Evolutionary conservation across 495 filamentous ascomycete genomes (phyloP).

Genomic region (Durotheca rogersii): DNA sequence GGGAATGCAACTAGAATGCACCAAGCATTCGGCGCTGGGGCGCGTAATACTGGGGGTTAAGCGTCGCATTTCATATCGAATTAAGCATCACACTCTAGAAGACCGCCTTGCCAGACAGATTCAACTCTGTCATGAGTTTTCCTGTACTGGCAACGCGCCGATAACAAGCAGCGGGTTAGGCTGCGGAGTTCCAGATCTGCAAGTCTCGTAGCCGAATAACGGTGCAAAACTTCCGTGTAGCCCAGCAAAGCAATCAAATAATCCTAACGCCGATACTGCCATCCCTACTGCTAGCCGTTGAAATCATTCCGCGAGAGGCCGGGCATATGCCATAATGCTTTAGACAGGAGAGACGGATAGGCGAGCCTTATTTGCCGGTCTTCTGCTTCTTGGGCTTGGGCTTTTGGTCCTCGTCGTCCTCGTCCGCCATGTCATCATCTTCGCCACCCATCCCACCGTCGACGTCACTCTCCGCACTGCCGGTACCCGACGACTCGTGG

Average conservation of each 20-base stretch:
- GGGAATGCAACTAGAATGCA: no score
- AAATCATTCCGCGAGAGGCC: constrained; percentile 19
- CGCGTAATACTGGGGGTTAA: no score
- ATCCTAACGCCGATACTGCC: constrained; percentile 26
- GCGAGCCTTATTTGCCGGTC: constrained; percentile 28
- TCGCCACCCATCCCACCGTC: constrained; percentile 39
- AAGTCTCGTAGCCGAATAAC: constrained; percentile 2
- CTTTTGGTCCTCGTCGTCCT: constrained; percentile 39
- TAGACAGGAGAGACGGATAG: neutral
- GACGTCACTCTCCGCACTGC: constrained; percentile 57
- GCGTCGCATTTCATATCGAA: no score
- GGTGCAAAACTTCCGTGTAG: constrained; percentile 3
- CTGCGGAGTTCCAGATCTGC: neutral
- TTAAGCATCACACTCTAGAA: no score
- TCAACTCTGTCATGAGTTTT: constrained; percentile 1
- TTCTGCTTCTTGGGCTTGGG: constrained; percentile 55
- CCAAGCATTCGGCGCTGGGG: no score
- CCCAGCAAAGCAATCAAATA: constrained; percentile 5
- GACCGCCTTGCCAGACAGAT: neutral
- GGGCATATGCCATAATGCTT: constrained; percentile 6
- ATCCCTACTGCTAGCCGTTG: constrained; percentile 10
- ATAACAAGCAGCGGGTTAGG: no score
- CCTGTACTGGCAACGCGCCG: constrained; percentile 1
- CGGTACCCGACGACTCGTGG: constrained; percentile 80
- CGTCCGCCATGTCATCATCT: constrained; percentile 36